A percentile compares a stretch with the other conserved stretches of the same genome.
phyloP scores from a whole-genome alignment of 176 grass and related monocot genomes.

The Paspalum vaginatum region DNA sequence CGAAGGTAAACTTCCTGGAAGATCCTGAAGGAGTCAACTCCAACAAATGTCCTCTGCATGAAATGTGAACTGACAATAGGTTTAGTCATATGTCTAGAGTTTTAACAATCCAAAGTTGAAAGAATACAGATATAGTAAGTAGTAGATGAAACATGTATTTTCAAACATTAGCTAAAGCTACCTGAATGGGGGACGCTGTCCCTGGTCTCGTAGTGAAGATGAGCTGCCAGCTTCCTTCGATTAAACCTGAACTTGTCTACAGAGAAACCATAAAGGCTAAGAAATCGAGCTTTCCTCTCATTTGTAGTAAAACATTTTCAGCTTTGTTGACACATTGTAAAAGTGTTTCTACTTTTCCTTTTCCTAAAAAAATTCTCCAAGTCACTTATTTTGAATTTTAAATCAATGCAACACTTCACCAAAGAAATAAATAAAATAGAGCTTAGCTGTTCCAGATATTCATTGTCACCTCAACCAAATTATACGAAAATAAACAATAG shows the following conservation, averaged over 20 bases:
- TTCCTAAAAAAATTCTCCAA: background rate
- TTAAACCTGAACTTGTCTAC: conserved; percentile 80
- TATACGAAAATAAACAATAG: conserved; percentile 4
- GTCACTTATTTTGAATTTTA: conserved; percentile 1
- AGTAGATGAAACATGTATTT: conserved; percentile 36
- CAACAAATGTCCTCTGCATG: conserved; percentile 92
- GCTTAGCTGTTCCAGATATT: conserved; percentile 4
- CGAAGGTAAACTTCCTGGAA: conserved; percentile 95
- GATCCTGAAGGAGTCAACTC: conserved; percentile 87
- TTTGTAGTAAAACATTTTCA: background rate
- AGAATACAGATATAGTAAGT: conserved; percentile 13
- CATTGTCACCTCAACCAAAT: background rate
- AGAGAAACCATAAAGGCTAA: conserved; percentile 39
- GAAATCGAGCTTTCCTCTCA: background rate
- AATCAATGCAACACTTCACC: background rate
- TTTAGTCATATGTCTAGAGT: background rate
- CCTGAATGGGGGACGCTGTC: conserved; percentile 96
- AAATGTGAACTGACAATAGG: conserved; percentile 25
- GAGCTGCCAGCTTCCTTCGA: conserved; percentile 93
- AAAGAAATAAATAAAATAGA: background rate
- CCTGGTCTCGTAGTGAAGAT: conserved; percentile 97
- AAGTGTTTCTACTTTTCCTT: background rate
- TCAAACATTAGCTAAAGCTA: conserved; percentile 38
- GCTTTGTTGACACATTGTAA: background rate
- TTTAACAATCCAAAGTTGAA: conserved; percentile 5